Conservation (phyloP, 495 filamentous ascomycete genomes). For the Talaromyces stipitatus region DNA sequence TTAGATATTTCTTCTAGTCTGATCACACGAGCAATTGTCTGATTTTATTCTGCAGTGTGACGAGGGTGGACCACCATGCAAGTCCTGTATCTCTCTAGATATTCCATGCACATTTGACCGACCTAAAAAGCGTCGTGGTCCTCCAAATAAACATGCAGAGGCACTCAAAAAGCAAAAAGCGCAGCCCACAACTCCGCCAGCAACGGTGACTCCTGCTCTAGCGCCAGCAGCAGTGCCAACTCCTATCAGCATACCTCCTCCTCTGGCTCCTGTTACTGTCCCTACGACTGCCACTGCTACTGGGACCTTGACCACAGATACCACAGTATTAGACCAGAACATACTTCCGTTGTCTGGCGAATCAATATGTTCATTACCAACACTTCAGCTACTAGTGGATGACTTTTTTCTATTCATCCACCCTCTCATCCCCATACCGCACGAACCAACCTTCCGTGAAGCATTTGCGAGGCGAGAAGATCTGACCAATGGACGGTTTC, state of each 20-base stretch:
- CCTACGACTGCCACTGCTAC: conserved; percentile 14
- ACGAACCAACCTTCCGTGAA: conserved; percentile 75
- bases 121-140: conserved; percentile 71
- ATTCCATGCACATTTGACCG: conserved; percentile 80
- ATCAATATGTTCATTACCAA: conserved; percentile 61
- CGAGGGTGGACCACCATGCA: conserved; percentile 69
- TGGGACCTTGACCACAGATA: conserved; percentile 17
- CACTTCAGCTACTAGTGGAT: conserved; percentile 63
- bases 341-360: conserved; percentile 46
- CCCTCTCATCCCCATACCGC: conserved; percentile 76
- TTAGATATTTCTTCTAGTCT: conserved; percentile 18
- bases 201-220: conserved; percentile 11
- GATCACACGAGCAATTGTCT: not conserved
- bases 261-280: conserved; percentile 21
- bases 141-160: conserved; percentile 80
- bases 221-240: conserved; percentile 16
- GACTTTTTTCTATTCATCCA: conserved; percentile 91
- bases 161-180: conserved; percentile 63
- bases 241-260: conserved; percentile 15
- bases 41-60: conserved; percentile 54
- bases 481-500: conserved; percentile 55
- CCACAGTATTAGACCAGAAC: not conserved
- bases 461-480: conserved; percentile 67
- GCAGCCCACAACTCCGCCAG: conserved; percentile 18
- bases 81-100: conserved; percentile 66